A percentile compares a stretch with the other conserved stretches of the same genome.
These are phyloP conservation scores for Penicillium frequentans DNA, from an alignment of 2,329 filamentous ascomycete species.

Conservation along the genomic window DNA sequence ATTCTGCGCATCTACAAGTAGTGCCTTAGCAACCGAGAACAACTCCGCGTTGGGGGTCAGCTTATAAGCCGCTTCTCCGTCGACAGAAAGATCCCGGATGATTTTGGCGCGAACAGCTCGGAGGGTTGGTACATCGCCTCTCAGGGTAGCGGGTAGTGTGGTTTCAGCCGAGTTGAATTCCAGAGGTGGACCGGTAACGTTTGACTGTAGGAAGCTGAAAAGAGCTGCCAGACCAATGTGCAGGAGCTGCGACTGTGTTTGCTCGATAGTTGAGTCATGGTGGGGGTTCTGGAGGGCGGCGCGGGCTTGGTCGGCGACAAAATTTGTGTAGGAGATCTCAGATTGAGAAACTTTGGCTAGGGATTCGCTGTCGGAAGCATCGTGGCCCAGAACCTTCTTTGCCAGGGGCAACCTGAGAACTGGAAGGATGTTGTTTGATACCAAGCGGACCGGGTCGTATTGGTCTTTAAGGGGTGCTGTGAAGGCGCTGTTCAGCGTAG, in stretches of 20 bases:
- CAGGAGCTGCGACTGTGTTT: conserved; percentile 43
- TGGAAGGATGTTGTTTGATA: conserved; percentile 33
- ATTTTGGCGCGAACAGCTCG: conserved; percentile 57
- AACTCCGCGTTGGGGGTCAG: conserved; percentile 82
- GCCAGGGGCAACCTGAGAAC: conserved; percentile 39
- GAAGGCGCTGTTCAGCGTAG: conserved; percentile 36
- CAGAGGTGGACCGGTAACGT: conserved; percentile 84
- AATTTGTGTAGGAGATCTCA: conserved; percentile 39
- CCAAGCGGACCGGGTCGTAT: conserved; percentile 38
- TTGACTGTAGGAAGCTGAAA: conserved; percentile 79
- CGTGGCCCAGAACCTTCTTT: conserved; percentile 40
- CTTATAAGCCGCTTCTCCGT: conserved; percentile 83
- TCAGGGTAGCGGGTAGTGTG: conserved; percentile 48
- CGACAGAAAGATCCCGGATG: conserved; percentile 69
- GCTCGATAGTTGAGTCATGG: conserved; percentile 24
- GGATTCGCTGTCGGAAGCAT: conserved; percentile 25
- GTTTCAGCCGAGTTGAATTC: conserved; percentile 53
- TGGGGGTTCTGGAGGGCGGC: conserved; percentile 18
- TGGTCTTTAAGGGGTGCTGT: conserved; percentile 28
- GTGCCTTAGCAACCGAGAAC: conserved; percentile 70
- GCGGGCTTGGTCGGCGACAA: conserved; percentile 36
- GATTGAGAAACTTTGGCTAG: conserved; percentile 31
- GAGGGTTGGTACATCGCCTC: conserved; percentile 42
- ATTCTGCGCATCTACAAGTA: conserved; percentile 50
- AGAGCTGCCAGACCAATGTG: conserved; percentile 68